Evolutionary conservation across 2,329 filamentous ascomycete species (phyloP).

Genomic region (Phialophora expanda): DNA sequence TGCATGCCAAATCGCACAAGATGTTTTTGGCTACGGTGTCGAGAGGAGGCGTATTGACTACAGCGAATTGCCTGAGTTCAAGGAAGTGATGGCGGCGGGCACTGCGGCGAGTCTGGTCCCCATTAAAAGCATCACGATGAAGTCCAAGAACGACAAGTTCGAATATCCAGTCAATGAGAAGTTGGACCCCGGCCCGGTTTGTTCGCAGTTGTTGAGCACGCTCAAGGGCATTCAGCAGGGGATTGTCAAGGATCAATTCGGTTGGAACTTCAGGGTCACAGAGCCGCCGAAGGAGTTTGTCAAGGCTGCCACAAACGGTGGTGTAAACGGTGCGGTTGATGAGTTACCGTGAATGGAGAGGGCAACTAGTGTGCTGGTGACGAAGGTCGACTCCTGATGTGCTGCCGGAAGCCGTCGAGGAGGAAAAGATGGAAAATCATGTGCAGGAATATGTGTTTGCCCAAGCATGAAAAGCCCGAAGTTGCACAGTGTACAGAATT

Average conservation of each 20-base stretch:
- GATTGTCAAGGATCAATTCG: constrained; percentile 75
- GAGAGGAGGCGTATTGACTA: constrained; percentile 72
- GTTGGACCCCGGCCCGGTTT: constrained; percentile 73
- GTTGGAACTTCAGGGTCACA: constrained; percentile 65
- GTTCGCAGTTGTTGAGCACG: constrained; percentile 71
- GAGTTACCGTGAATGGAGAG: constrained; percentile 26
- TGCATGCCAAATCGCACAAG: constrained; percentile 71
- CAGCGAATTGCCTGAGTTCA: constrained; percentile 66
- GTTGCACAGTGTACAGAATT: not conserved
- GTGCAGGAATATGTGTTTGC: constrained; percentile 11
- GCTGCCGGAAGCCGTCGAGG: not conserved
- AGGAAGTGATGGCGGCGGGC: constrained; percentile 87
- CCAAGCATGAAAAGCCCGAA: constrained; percentile 13
- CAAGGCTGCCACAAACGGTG: constrained; percentile 20
- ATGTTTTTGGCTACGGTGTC: constrained; percentile 80
- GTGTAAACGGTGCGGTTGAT: constrained; percentile 32
- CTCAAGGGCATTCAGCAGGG: constrained; percentile 87
- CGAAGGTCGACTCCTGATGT: not conserved
- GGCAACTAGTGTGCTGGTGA: not conserved
- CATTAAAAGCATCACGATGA: constrained; percentile 85
- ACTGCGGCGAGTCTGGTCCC: constrained; percentile 91
- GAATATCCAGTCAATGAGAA: constrained; percentile 54
- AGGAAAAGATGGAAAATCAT: not conserved
- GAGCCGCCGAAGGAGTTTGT: constrained; percentile 37
- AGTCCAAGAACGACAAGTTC: constrained; percentile 61